Evolutionary conservation across 2,329 filamentous ascomycete genomes (phyloP).

Genomic region (Emergomyces pasteurianus): DNA sequence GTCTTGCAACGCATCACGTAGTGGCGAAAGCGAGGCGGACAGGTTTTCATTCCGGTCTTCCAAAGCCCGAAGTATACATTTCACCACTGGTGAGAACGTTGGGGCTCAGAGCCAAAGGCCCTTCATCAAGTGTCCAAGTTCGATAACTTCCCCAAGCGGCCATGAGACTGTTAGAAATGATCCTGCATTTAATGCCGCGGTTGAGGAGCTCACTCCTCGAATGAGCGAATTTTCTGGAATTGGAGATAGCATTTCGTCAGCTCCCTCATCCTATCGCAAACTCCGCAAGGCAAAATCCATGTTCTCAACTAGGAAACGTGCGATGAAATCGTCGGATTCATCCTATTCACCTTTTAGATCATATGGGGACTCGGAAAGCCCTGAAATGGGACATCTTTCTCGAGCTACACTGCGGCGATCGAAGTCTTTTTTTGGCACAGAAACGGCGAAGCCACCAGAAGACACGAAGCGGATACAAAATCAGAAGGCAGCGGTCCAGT

Average conservation of each 20-base stretch:
- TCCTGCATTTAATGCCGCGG: slow-evolving; percentile 9
- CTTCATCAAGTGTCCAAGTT: neutral
- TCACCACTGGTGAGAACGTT: neutral
- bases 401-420: slow-evolving; percentile 27
- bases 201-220: slow-evolving; percentile 15
- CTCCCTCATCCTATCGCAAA: slow-evolving; percentile 36
- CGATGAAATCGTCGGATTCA: slow-evolving; percentile 12
- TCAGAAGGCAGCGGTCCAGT: slow-evolving; percentile 29
- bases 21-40: neutral
- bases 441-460: slow-evolving; percentile 11
- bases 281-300: slow-evolving; percentile 38
- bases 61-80: slow-evolving; percentile 5
- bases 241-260: slow-evolving; percentile 26
- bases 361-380: neutral
- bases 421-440: slow-evolving; percentile 29
- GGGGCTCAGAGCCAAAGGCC: neutral
- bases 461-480: slow-evolving; percentile 17
- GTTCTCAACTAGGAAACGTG: slow-evolving; percentile 29
- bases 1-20: neutral
- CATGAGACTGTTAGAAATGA: neutral
- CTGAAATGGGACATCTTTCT: slow-evolving; percentile 4
- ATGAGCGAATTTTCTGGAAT: slow-evolving; percentile 23
- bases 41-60: neutral
- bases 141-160: neutral
- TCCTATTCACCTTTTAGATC: slow-evolving; percentile 3